These are phyloP conservation scores for Sporothrix inflata DNA, from an alignment of 2,329 filamentous ascomycete species.

Conservation along the genomic window DNA sequence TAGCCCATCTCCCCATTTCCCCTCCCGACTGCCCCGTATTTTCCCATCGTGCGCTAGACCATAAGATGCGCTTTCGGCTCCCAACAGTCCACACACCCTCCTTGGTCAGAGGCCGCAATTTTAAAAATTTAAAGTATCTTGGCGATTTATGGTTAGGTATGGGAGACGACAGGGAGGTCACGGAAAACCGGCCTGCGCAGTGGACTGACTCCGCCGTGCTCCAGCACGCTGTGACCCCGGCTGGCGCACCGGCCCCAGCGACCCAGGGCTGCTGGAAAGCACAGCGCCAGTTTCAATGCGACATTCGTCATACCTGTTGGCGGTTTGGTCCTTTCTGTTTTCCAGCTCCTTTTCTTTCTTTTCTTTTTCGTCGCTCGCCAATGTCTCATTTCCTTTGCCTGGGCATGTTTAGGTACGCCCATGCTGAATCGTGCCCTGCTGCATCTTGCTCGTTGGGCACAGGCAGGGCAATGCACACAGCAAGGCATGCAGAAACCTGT, in stretches of 20 bases:
- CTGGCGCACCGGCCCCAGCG: background rate
- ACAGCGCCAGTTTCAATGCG: background rate
- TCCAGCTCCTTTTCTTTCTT: too few relatives aligned
- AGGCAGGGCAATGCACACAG: too few relatives aligned
- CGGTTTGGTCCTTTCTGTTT: background rate
- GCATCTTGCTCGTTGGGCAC: background rate
- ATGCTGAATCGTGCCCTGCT: background rate
- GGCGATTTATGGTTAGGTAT: conserved; percentile 3
- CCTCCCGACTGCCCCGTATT: background rate
- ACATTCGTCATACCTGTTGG: background rate
- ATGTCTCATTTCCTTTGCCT: background rate
- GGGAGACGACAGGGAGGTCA: background rate
- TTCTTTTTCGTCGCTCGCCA: background rate
- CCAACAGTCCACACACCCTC: background rate
- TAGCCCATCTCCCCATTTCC: background rate
- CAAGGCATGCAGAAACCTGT: conserved; percentile 17
- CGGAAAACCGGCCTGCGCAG: background rate
- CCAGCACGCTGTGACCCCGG: too few relatives aligned
- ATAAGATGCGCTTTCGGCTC: background rate
- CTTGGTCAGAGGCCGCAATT: conserved; percentile 12
- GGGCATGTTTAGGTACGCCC: background rate
- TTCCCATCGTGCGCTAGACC: background rate
- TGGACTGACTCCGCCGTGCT: background rate
- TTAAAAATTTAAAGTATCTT: conserved; percentile 20
- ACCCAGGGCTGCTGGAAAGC: background rate